A percentile compares a stretch with the other conserved stretches of the same genome.
These are phyloP conservation scores for Trypanosoma mega DNA, from an alignment of 208 protist genomes.

Conservation along the genomic window DNA sequence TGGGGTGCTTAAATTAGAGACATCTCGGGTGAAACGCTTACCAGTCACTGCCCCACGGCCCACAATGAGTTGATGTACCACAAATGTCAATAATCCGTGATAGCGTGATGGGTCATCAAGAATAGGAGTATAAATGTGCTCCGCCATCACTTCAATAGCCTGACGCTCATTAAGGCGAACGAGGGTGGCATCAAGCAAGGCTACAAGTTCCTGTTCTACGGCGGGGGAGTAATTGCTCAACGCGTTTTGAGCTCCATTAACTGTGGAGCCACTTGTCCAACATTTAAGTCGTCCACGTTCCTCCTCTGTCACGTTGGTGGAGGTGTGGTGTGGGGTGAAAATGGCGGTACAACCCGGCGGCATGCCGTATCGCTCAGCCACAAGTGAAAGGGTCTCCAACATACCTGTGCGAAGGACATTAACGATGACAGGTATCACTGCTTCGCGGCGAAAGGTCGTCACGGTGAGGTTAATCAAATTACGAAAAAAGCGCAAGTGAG, in stretches of 20 bases:
- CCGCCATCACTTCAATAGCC: slow-evolving; percentile 74
- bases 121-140: slow-evolving; percentile 57
- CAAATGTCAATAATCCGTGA: slow-evolving; percentile 70
- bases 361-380: slow-evolving; percentile 72
- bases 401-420: slow-evolving; percentile 62
- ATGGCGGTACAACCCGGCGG: slow-evolving; percentile 29
- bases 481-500: slow-evolving; percentile 70
- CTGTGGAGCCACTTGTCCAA: no score
- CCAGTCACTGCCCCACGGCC: background rate
- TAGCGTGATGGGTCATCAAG: slow-evolving; percentile 60
- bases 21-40: slow-evolving; percentile 38
- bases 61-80: slow-evolving; percentile 54
- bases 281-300: no score
- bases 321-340: no score
- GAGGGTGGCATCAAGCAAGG: slow-evolving; percentile 55
- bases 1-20: slow-evolving; percentile 36
- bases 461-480: slow-evolving; percentile 60
- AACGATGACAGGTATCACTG: slow-evolving; percentile 55
- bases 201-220: slow-evolving; percentile 56
- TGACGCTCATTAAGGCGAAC: slow-evolving; percentile 76
- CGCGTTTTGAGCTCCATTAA: background rate
- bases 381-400: slow-evolving; percentile 65
- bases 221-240: slow-evolving; percentile 41
- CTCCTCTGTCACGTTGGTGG: no score
- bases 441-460: slow-evolving; percentile 47